Percentiles rank a stretch among this genome's conserved stretches.
Evolutionary conservation across 768 basidiomycete genomes (phyloP).

Genomic region (Psilocybe azurescens): DNA sequence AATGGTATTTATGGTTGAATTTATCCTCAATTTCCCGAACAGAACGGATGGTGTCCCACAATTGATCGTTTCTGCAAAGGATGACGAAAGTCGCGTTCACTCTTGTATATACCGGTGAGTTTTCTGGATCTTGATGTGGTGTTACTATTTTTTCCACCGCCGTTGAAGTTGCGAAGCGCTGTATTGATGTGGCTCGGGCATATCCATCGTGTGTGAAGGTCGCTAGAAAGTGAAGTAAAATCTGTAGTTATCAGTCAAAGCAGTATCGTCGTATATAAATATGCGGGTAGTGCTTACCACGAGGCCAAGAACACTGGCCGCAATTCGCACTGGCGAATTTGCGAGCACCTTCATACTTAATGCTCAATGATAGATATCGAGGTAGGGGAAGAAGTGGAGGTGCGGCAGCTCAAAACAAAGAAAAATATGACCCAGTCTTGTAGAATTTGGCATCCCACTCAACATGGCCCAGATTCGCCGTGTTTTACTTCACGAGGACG

Average conservation of each 20-base stretch:
- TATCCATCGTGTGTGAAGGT: conserved; percentile 52
- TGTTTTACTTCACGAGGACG: not conserved
- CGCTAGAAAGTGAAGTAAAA: conserved; percentile 49
- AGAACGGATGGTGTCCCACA: conserved; percentile 61
- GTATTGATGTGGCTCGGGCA: conserved; percentile 45
- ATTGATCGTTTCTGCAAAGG: conserved; percentile 71
- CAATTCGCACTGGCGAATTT: not conserved
- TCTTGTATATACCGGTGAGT: conserved; percentile 17
- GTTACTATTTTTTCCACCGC: not conserved
- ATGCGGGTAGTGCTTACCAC: not conserved
- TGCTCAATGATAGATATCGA: no score
- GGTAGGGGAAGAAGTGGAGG: no score
- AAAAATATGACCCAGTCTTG: not conserved
- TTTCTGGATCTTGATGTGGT: not conserved
- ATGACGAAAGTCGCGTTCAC: conserved; percentile 48
- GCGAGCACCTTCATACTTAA: not conserved
- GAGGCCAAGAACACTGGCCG: not conserved
- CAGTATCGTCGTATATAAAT: not conserved
- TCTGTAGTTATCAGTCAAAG: conserved; percentile 6
- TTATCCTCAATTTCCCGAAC: conserved; percentile 79
- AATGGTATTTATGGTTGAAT: conserved; percentile 80
- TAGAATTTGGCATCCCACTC: not conserved
- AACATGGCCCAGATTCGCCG: not conserved
- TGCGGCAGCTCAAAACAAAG: not conserved
- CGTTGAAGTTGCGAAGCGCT: conserved; percentile 24